Base-by-base conservation (phyloP, 1,284 basidiomycete genomes). In the Trichosporon sp. region DNA sequence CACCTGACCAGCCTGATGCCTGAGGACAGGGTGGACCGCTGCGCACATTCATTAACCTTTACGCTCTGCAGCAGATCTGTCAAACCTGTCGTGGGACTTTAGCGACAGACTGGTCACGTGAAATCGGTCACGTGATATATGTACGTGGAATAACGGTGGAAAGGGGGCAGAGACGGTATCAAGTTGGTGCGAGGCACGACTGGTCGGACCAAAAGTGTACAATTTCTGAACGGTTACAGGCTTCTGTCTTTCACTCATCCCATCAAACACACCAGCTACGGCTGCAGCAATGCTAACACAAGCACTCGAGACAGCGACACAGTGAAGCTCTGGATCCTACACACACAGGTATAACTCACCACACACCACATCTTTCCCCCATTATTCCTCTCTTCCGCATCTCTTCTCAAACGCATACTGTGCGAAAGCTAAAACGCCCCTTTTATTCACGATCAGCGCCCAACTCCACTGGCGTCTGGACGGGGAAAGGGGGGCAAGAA, bases 401-500 rank as follows among this genome's bases (percentile, higher is more conserved):
- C 67, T 35, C 35, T 37, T 37, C 35, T 10, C 38, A 37, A 10
- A 11, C 38, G 38, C 54, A 56, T 7, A 65, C 37, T 59, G 2
- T 31, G 32, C 43, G 43, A 48, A 43, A 73, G 26, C 26, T 26
- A 26, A 26, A 26, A 26, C 73, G 78, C 78, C 79, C 74, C 75
- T 75, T 79, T 79, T 81, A 81, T 81, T 80, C 80, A 81, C 80
- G 80, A 76, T 77, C 79, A 72, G 70, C 79, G 75, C 79, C 75
- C 73, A 79, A 80, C 72, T 74, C 76, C 73, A 74, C 78, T 76
- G 78, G 78, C 71, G 69, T 69, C 73, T 76, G 80, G 79, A 80
- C 80, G 80, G 80, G 80, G 80, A 81, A 81, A 81, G 80, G 73
- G 78, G 73, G 78, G 80, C 80, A 69, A 81, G 78, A 81, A 68